These are phyloP conservation scores for Andrographis paniculata DNA, from an alignment of 305 asterid genomes.

Conservation along the genomic window DNA sequence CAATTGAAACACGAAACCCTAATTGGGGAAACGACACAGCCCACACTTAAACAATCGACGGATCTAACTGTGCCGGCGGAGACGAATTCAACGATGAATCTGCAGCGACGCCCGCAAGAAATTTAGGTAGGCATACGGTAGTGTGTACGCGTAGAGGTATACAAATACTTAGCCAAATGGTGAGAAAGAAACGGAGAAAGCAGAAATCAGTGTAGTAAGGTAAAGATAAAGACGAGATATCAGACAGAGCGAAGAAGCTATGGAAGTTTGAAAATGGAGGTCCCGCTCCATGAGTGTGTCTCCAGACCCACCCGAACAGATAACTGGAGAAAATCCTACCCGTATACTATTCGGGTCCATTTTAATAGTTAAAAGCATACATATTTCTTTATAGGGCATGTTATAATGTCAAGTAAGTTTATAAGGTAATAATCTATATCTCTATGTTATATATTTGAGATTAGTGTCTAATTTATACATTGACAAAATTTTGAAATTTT, in stretches of 20 bases:
- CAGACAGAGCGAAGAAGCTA: neutral
- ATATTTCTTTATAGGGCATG: too few species aligned
- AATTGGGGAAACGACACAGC: neutral
- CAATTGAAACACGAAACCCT: neutral
- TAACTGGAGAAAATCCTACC: neutral
- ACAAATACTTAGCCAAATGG: neutral
- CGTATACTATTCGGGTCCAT: neutral
- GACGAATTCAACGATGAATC: slow-evolving; percentile 5
- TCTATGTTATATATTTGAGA: too few species aligned
- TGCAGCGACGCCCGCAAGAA: neutral
- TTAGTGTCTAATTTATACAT: too few species aligned
- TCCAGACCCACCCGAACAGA: neutral
- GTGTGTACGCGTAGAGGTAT: neutral
- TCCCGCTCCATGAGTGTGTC: neutral
- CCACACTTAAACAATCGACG: slow-evolving; percentile 10
- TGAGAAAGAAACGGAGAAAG: neutral
- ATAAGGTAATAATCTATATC: too few species aligned
- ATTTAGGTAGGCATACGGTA: slow-evolving; percentile 2
- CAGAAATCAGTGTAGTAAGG: neutral
- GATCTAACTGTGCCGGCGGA: slow-evolving; percentile 27
- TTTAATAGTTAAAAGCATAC: too few species aligned
- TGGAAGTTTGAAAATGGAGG: neutral
- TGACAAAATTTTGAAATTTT: too few species aligned
- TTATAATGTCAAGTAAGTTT: too few species aligned
- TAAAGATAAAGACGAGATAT: neutral